Conservation (phyloP, 352 stramenopile species). For the Pythium plurisporium region DNA sequence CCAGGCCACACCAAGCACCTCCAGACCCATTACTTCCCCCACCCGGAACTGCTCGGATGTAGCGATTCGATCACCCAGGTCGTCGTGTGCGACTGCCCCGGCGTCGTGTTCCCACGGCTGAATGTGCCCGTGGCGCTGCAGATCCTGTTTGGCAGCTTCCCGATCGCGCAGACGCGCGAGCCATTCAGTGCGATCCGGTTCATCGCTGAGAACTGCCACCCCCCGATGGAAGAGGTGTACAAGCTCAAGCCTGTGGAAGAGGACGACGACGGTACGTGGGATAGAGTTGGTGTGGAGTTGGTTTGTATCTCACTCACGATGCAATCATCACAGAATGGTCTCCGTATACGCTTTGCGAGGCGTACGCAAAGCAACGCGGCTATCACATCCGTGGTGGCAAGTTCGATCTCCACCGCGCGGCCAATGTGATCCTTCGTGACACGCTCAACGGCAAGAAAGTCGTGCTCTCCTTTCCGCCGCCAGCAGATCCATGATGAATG, state of each 20-base stretch:
- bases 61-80: conserved; percentile 33
- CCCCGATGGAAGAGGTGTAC: conserved; percentile 70
- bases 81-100: conserved; percentile 74
- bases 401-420: conserved; percentile 68
- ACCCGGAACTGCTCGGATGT: conserved; percentile 43
- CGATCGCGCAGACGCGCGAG: conserved; percentile 82
- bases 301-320: neutral
- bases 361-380: conserved; percentile 66
- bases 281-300: neutral
- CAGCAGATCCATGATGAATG: neutral
- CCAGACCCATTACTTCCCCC: conserved; percentile 76
- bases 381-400: conserved; percentile 74
- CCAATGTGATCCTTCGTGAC: conserved; percentile 69
- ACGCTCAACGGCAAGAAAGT: conserved; percentile 81
- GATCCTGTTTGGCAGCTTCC: conserved; percentile 80
- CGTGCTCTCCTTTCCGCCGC: conserved; percentile 71
- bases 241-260: conserved; percentile 71
- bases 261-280: conserved; percentile 41
- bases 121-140: conserved; percentile 64
- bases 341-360: conserved; percentile 70
- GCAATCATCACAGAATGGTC: conserved; percentile 48
- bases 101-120: conserved; percentile 76
- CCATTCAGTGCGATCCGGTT: conserved; percentile 84
- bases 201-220: conserved; percentile 76
- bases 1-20: conserved; percentile 80